Conservation (phyloP, 768 basidiomycete genomes). For the Trametes coccinea region DNA sequence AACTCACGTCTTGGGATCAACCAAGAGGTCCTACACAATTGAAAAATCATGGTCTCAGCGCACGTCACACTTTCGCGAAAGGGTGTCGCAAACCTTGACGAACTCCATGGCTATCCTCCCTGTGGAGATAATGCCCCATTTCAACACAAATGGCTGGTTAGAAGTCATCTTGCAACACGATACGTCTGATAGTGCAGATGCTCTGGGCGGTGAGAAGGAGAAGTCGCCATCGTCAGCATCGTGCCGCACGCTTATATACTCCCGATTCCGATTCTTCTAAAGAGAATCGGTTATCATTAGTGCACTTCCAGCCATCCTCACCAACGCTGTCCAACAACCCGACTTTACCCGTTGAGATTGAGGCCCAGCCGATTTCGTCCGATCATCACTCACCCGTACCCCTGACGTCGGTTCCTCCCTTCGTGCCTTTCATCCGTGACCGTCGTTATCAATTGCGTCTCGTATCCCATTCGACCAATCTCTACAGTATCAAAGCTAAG, state of each 20-base stretch:
- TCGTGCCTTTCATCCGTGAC: no score
- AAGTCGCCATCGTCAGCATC: background rate
- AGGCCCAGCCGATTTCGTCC: no score
- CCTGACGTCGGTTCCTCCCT: no score
- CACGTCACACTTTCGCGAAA: background rate
- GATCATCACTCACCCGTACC: no score
- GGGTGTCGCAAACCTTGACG: slow-evolving; percentile 48
- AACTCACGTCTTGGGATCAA: slow-evolving; percentile 69
- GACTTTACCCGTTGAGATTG: no score
- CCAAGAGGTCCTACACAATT: slow-evolving; percentile 59
- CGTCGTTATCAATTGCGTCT: no score
- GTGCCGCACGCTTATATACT: slow-evolving; percentile 3
- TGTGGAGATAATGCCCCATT: slow-evolving; percentile 89
- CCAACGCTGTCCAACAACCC: no score
- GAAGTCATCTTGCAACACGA: slow-evolving; percentile 17
- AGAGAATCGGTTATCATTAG: no score
- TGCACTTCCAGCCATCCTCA: no score
- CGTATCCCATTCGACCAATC: no score
- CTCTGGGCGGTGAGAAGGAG: background rate
- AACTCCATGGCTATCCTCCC: slow-evolving; percentile 71
- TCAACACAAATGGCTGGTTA: slow-evolving; percentile 45
- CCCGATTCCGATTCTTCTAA: no score
- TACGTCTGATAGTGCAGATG: background rate
- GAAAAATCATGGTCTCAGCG: background rate
- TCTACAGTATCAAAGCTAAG: no score